Base-by-base conservation (phyloP, 176 grass and related monocot genomes). In the Cymbopogon citratus region DNA sequence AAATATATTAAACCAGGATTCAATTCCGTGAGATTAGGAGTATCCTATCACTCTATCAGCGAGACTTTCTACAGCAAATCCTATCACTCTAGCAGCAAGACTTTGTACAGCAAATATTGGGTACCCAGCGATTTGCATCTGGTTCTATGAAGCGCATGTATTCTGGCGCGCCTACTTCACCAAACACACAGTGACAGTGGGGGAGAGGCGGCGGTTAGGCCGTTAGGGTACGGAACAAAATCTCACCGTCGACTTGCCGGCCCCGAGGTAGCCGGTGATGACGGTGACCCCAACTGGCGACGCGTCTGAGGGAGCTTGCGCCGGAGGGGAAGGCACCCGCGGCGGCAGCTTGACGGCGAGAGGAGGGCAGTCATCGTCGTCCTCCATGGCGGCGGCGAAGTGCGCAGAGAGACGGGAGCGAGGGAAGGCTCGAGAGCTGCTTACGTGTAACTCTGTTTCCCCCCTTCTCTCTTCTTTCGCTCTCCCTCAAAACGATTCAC, bases 211-310 rank as follows among this genome's bases (percentile, higher is more conserved):
- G 27, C 59, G 39, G 48, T 31, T 28, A 26, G 11, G 24, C 11
- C 12, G 41, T 69, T 35, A 91, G 77, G 77, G 81, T 79, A 43
- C 38, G 38, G 25, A 27, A 51, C 49, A 61, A 51, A 75, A 84
- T 65, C 75, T 68, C 52, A 93, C 96, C 70, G 92, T 98, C 66
- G 96, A 98, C 80, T 95, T 95, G n/a, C 96, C 96, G 21, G 92
- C 96, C 54, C 92, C 92, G 76, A 98, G 92, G 80, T 98, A 98
- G 27, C 92, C 96, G 10, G 90, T 98, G 89, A 98, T 95, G 49
- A 98, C 82, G n/a, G 96, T 98, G 59, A 98, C 90, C 38, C 96
- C 96, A 38, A 98, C 92, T 18, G 90, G 88, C 6, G 69, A 64
- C 12, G 35, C 73, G 2, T 76, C 11, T 4, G 63, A 63, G 63